Evolutionary conservation across 345 rosid genomes (phyloP), one percentile per base, ranked within the genome.

Genomic region (Euphorbia peplus): DNA sequence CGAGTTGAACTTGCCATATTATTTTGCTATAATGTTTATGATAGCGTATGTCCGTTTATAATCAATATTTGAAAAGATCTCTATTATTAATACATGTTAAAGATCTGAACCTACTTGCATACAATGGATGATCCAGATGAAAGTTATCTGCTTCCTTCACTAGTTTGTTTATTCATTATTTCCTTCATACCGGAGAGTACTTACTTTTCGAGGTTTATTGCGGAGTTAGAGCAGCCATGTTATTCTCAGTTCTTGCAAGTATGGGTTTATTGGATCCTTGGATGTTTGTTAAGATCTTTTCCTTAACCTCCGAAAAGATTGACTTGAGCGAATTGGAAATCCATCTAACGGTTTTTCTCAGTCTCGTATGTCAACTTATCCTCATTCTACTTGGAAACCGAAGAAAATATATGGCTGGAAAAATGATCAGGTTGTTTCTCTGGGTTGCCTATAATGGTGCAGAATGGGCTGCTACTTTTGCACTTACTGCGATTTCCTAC

Each of bases 371-470:
- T 25, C 60, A 55, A 26, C 8, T 55, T 8, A 5, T 55, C 60
- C 60, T 55, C 30, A 55, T 55, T 55, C 16, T 26, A 18, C 16
- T 55, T 25, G 60, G 60, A 16, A 55, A 26, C 35, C 60, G 60
- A 25, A 55, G 60, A 55, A 55, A 55, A 26, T 55, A 55, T 25
- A 55, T 25, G 6, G 60, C 18, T 1, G 4, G 35, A 24, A 14
- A 25, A 10, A 24, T 6, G 35, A 25, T 55, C 10, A 55, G 12
- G 28, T 12, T 11, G 7, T 8, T 25, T 2, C 5, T 55, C 6
- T 55, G 60, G 60, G 18, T 55, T 25, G 60, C 35, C 5, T 55
- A 55, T 16, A 10, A 8, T 3, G 3, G 18, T 24, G 60, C 60
- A 3, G 35, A 55, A 12, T 25, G 60, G 60, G 35, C 35, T 24